Percentiles rank a stretch among this genome's conserved stretches.
These are phyloP conservation scores for Vigna mungo DNA, from an alignment of 306 rosid species.

Conservation along the genomic window DNA sequence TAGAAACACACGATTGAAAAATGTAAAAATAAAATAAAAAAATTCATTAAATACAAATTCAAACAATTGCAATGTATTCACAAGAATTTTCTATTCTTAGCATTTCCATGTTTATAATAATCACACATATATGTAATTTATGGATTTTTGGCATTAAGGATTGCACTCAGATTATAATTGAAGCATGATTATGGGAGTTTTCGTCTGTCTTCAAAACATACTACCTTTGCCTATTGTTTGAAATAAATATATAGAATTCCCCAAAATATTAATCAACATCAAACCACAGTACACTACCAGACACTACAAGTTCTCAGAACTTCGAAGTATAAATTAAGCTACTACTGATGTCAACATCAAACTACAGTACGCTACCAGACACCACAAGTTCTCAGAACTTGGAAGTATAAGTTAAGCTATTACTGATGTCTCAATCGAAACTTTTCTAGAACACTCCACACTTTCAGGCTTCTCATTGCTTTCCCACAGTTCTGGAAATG, in stretches of 20 bases:
- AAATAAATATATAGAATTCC: background rate
- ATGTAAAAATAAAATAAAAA: too few relatives aligned
- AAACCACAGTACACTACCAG: constrained; percentile 14
- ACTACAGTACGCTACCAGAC: constrained; percentile 25
- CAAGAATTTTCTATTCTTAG: too few relatives aligned
- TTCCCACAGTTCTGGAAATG: constrained; percentile 92
- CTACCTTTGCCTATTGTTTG: too few relatives aligned
- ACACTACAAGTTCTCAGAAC: constrained; percentile 20
- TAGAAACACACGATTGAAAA: background rate
- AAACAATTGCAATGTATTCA: too few relatives aligned
- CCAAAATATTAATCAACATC: constrained; percentile 33
- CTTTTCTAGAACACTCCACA: constrained; percentile 52
- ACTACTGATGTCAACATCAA: constrained; percentile 66
- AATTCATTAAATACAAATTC: too few relatives aligned
- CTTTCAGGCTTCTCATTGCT: constrained; percentile 51
- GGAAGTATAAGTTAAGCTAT: constrained; percentile 58
- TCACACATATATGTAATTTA: background rate
- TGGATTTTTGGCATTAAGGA: background rate
- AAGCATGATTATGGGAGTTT: background rate
- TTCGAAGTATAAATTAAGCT: constrained; percentile 57
- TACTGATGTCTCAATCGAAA: constrained; percentile 74
- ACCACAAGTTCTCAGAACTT: constrained; percentile 9
- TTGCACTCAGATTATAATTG: background rate
- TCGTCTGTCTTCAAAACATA: background rate
- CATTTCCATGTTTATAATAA: background rate